Base-by-base conservation (phyloP, 2,329 filamentous ascomycete species). In the Pseudopyrenochaeta lycopersici region DNA sequence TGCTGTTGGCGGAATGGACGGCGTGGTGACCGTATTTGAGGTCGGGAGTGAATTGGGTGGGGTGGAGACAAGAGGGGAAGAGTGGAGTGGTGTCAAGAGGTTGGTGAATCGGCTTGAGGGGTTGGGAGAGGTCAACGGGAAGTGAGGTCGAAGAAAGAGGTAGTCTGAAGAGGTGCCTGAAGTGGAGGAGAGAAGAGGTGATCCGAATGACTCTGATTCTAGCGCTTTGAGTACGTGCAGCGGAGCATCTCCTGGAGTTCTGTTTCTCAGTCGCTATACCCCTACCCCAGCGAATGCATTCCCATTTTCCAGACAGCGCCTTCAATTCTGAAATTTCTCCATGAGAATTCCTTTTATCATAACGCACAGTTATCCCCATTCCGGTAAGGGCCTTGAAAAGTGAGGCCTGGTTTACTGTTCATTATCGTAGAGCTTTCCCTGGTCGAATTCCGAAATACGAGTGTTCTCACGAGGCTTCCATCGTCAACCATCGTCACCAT, bases 11-110 rank as follows among this genome's bases (percentile, higher is more conserved):
- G 95, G 95, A 3, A 89, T 99, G 56, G 93, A 97, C 70, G 94
- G 94, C 10, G 87, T 92, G 1, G 82, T 97, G 18, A 97, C 90
- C 0, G 87, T 99, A 7, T 99, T 98, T 71, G 95, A 99, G 77
- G 94, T 99, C 51, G 89, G 92, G 20, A 80, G 84, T 67, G 86
- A 93, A 62, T 75, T 96, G 10, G 92, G 93, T 21, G 93, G 92
- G n/a, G 88, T 90, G 63, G 95, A 98, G 68, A 84, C 91, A 33
- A 89, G 90, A 73, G 87, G 87, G 46, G 95, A 99, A 68, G 94
- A 98, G 75, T 99, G 95, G 94, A 86, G 89, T 5, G 90, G 86
- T 31, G 90, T 99, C 63, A 98, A 97, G 86, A 93, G 92, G 76
- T 81, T 97, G 71, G 86, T 97, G 20, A 88, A 86, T 36, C 86